These are phyloP conservation scores for Ceratocystiopsis brevicomis DNA, from an alignment of 2,329 filamentous ascomycete species.

Conservation along the genomic window DNA sequence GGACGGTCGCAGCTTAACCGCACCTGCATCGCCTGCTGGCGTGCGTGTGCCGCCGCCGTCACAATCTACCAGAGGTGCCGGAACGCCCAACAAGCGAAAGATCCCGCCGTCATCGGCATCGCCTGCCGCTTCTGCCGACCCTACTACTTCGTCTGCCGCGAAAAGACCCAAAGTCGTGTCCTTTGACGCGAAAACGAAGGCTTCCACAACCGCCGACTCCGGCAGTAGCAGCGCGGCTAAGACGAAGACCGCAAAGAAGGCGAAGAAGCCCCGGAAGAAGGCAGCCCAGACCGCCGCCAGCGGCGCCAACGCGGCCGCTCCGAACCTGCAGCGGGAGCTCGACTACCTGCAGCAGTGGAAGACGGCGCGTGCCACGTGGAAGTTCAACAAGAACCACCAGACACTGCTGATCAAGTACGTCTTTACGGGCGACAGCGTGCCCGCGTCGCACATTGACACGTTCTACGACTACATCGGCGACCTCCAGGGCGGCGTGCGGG, in stretches of 20 bases:
- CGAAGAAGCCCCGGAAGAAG: slow-evolving; percentile 17
- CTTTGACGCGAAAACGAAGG: slow-evolving; percentile 22
- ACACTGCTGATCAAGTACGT: slow-evolving; percentile 68
- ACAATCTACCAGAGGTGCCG: slow-evolving; percentile 16
- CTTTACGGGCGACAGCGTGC: slow-evolving; percentile 45
- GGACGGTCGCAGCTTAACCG: slow-evolving; percentile 12
- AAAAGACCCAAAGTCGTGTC: slow-evolving; percentile 28
- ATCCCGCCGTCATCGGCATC: slow-evolving; percentile 3
- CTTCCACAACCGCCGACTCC: slow-evolving; percentile 1
- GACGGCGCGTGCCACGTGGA: slow-evolving; percentile 55
- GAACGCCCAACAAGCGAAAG: slow-evolving; percentile 8
- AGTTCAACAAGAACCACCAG: slow-evolving; percentile 92
- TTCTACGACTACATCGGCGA: slow-evolving; percentile 65
- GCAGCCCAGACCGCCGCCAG: slow-evolving; percentile 8
- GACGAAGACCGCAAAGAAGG: slow-evolving; percentile 4
- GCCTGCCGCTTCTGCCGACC: not conserved
- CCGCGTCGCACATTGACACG: slow-evolving; percentile 45
- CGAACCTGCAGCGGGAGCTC: slow-evolving; percentile 41
- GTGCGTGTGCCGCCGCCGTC: slow-evolving; percentile 8
- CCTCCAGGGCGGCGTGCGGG: slow-evolving; percentile 55
- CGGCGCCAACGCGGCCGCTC: not conserved
- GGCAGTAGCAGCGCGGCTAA: slow-evolving; percentile 1
- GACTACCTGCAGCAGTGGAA: slow-evolving; percentile 64
- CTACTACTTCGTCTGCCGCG: slow-evolving; percentile 8
- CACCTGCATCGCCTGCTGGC: no score